Base-by-base conservation (phyloP, 2,329 filamentous ascomycete genomes). In the Akanthomyces lecanii region DNA sequence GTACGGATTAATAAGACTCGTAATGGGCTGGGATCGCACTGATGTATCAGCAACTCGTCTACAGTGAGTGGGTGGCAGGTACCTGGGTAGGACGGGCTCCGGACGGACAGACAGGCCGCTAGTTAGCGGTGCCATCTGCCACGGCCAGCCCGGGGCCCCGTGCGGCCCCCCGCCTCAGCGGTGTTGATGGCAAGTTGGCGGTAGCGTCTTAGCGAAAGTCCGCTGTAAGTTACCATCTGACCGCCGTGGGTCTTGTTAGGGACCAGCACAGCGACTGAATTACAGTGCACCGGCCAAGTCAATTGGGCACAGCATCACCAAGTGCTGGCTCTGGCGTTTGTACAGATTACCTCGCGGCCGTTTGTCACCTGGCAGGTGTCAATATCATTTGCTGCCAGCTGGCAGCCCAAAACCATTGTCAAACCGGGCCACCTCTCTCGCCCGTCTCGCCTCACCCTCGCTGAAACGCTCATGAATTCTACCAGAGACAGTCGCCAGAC, bases 401-500 rank as follows among this genome's bases (percentile, higher is more conserved):
- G 48, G 33, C 33, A 61, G 18, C 50, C 40, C 21, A 61, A 61
- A 61, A 30, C 58, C 40, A 44, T 44, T 44, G 36, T 52, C 58
- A 54, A 53, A 52, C 59, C 51, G 30, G 30, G 51, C 36, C 21
- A 10, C 18, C 48, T 42, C 36, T 62, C 40, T 44, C 16, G 48
- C 40, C 47, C 38, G 58, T 61, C 58, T 62, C 59, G 59, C 50
- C 40, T 54, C 28, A 52, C 42, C 56, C 40, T 45, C 38, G 59
- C 59, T 62, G 59, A 62, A 62, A 62, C 59, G 23, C 28, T 30
- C 42, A n/a, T 54, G 50, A 40, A 62, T 47, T 54, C 21, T 18
- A 55, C 51, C 50, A 62, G 59, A 62, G 59, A 62, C 59, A 55
- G 28, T 62, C 30, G 59, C 59, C 59, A 36, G 59, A 62, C 59